Evolutionary conservation across 2,329 filamentous ascomycete genomes (phyloP), one percentile per base, ranked within the genome.

Genomic region (Aureobasidium sp.): DNA sequence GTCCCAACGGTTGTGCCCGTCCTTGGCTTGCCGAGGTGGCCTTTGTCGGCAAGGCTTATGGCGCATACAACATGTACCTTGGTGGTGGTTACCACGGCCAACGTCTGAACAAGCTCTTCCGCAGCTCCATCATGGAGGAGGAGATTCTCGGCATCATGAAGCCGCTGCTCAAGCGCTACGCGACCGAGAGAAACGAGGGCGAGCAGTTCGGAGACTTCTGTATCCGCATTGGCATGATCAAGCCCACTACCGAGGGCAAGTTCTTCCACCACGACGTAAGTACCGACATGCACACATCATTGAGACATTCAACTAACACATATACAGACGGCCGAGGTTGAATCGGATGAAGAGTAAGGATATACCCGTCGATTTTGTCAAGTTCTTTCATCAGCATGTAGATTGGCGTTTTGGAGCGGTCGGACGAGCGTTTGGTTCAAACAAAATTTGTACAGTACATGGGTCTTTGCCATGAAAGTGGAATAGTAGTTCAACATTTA

Each of bases 61-160:
- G 92, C 68, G 92, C 94, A 2, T 99, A 99, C 79, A 99, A 99
- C 81, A 97, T 99, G 94, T 99, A 99, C 77, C 85, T 99, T 30
- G 94, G 94, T 65, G 94, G 94, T 69, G 94, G 94, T 6, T 99
- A 99, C 79, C 92, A 99, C 74, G 94, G 94, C 42, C 91, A 99
- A 77, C 84, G 94, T 34, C 78, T 99, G 66, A 97, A 97, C 81
- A 99, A 99, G 85, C 82, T 97, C 64, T 99, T 90, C 80, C 84
- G 93, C 67, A 87, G 88, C 67, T 94, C 89, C 64, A 97, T 99
- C 79, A 97, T 95, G 82, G 94, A 99, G 75, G 93, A 97, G 10
- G 94, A 99, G 83, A 99, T 99, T 62, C 77, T 99, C 51, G 85
- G 84, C 32, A 96, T 96, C 67, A 89, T 97, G 90, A 91, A 87